A percentile compares a stretch with the other conserved stretches of the same genome.
Evolutionary conservation across 225 moss, liverwort and hornwort species (phyloP).

Genomic region (Pseudisothecium myosuroides): DNA sequence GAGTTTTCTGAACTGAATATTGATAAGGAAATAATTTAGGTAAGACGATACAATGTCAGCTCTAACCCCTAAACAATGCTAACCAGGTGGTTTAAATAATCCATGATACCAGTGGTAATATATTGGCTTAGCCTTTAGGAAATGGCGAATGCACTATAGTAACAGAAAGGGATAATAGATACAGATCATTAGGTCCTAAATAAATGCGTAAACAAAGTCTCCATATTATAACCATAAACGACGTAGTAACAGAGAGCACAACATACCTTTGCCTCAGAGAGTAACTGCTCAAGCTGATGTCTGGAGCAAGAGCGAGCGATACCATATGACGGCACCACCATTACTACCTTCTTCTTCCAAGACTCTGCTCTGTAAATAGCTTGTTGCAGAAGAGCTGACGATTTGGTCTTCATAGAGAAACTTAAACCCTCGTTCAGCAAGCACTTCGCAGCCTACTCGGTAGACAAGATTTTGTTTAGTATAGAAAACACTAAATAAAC

Average conservation of each 20-base stretch:
- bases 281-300: conserved; percentile 57
- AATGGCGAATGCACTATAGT: background rate
- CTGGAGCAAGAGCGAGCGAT: conserved; percentile 52
- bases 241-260: background rate
- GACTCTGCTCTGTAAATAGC: conserved; percentile 26
- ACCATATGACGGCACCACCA: conserved; percentile 62
- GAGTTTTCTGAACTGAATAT: background rate
- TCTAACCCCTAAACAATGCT: background rate
- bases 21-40: background rate
- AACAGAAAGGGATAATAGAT: background rate
- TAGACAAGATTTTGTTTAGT: background rate
- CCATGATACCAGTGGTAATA: background rate
- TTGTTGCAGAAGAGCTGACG: conserved; percentile 13
- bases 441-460: conserved; percentile 9
- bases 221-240: background rate
- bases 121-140: background rate
- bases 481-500: background rate
- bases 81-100: background rate
- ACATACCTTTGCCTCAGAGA: conserved; percentile 59
- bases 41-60: background rate
- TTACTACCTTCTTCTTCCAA: conserved; percentile 58
- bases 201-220: background rate
- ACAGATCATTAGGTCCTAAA: background rate
- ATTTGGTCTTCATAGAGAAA: conserved; percentile 2
- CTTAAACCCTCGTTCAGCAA: conserved; percentile 16